Evolutionary conservation across 2,329 filamentous ascomycete genomes (phyloP), one percentile per base, ranked within the genome.

Genomic region (Fusarium mangiferae): DNA sequence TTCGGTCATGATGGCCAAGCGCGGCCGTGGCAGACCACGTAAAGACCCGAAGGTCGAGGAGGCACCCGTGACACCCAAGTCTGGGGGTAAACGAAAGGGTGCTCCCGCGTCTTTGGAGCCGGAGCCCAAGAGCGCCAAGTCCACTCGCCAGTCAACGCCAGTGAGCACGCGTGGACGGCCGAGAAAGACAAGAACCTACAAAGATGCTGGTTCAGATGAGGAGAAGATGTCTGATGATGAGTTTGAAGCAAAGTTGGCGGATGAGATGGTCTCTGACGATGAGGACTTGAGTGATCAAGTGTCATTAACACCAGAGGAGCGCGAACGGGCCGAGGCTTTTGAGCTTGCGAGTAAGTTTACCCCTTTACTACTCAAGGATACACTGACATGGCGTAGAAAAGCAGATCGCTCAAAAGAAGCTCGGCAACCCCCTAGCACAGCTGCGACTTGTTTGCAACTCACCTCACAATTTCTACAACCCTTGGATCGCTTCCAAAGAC

Each of bases 391-490:
- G 8, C 24, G 18, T 78, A 91, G 91, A 96, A 81, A 92, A 93
- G 62, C 94, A 98, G 81, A 94, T 98, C n/a, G 87, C 91, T 7
- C 90, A 90, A 48, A 98, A 98, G 85, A 98, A 97, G 79, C 87
- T 98, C 3, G 95, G 96, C 52, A 99, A 99, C 75, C 93, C 95
- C 0, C 84, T 98, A 26, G 94, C 98, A 87, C 96, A 99, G 80
- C 90, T 98, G 7, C 93, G 96, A 1, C 88, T 98, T 0, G 94
- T 94, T 17, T 98, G 96, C 82, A 98, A 99, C 81, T 94, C 91
- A 1, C 96, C 96, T 0, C 95, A 98, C 82, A 97, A 98, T 80
- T 98, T 99, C 81, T 98, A 97, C 83, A 97, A 95, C 80, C 96
- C 96, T 0, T 98, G 96, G 89, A 87, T 89, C 0, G 85, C 86